Conservation (phyloP, 257 asterid species). For the Ligustrum vulgare region DNA sequence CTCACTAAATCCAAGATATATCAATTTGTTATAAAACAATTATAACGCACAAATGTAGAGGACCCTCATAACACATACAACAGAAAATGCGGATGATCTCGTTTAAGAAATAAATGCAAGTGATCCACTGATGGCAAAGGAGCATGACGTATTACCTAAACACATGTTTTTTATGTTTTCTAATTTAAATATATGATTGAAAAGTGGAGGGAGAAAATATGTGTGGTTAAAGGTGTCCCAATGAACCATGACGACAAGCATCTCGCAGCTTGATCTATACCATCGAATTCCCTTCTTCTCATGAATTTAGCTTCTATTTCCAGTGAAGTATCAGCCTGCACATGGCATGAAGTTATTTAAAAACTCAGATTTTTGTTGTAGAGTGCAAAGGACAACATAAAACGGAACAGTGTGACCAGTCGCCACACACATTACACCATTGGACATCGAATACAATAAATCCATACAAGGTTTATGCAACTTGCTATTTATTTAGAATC, state of each 20-base stretch:
- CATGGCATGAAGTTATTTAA: conserved; percentile 6
- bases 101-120: neutral
- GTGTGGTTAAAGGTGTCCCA: conserved; percentile 34
- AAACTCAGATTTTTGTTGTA: neutral
- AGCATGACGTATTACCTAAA: neutral
- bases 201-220: no score
- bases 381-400: neutral
- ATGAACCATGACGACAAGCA: conserved; percentile 61
- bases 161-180: no score
- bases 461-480: conserved; percentile 70
- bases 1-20: neutral
- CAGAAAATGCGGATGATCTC: neutral
- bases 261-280: conserved; percentile 60
- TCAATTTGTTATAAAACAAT: neutral
- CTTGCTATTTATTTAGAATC: conserved; percentile 56
- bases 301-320: conserved; percentile 69
- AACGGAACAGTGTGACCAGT: conserved; percentile 11
- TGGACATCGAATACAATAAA: conserved; percentile 76
- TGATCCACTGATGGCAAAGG: neutral
- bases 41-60: no score
- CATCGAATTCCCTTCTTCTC: conserved; percentile 84
- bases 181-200: no score
- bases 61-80: neutral
- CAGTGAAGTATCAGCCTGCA: conserved; percentile 81
- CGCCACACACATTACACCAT: conserved; percentile 76